Conservation (phyloP, 805 yeast species). For the Wilhelminamyces savonicus region DNA sequence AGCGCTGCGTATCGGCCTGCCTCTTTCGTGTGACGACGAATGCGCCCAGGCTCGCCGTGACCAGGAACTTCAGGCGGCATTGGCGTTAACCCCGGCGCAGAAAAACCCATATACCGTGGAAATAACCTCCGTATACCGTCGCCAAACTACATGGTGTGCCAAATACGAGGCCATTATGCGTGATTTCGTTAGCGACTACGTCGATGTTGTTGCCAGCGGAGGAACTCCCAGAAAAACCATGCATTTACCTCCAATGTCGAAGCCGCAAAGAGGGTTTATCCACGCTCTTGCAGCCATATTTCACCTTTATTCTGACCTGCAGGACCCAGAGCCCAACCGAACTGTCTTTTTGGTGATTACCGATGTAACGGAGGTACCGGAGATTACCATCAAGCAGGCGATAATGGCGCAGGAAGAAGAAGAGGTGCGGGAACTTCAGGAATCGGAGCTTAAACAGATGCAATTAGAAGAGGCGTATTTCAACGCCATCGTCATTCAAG, state of each 20-base stretch:
- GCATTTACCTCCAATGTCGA: constrained; percentile 70
- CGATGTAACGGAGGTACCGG: constrained; percentile 32
- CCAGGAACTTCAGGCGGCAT: constrained; percentile 55
- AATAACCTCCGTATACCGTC: constrained; percentile 40
- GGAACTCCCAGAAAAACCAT: constrained; percentile 27
- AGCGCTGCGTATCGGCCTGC: constrained; percentile 28
- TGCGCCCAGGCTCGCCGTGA: constrained; percentile 62
- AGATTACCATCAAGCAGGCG: constrained; percentile 41
- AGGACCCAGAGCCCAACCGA: constrained; percentile 76
- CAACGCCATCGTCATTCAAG: constrained; percentile 52
- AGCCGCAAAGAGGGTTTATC: constrained; percentile 62
- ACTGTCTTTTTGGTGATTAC: constrained; percentile 55
- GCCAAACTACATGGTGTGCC: constrained; percentile 64
- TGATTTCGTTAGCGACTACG: constrained; percentile 39
- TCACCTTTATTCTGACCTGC: constrained; percentile 61
- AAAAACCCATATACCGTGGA: constrained; percentile 3
- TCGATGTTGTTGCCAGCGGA: constrained; percentile 10
- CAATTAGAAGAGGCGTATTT: constrained; percentile 26
- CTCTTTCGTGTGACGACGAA: constrained; percentile 60
- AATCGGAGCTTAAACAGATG: constrained; percentile 13
- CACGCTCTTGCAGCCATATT: constrained; percentile 61
- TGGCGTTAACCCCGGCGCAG: constrained; percentile 23
- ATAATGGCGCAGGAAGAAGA: constrained; percentile 13
- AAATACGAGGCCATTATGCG: constrained; percentile 51
- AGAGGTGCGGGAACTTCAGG: constrained; percentile 9